Evolutionary conservation across 1,284 basidiomycete species (phyloP).

Genomic region (Sanghuangporus baumii): DNA sequence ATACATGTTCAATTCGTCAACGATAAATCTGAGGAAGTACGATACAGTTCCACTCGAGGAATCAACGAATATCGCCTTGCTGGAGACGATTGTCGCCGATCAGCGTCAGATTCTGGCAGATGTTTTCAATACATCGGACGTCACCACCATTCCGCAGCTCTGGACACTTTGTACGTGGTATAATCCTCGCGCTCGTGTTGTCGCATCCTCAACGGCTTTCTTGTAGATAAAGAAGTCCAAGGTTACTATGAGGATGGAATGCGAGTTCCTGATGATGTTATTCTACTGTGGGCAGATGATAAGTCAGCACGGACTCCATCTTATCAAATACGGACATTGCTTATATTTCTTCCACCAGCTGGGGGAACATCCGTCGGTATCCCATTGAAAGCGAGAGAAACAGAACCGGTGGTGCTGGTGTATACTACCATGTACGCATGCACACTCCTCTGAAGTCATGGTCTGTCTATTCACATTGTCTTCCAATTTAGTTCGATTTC

Average conservation of each 20-base stretch:
- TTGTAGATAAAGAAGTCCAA: conserved; percentile 54
- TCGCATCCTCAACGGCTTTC: conserved; percentile 1
- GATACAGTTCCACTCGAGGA: conserved; percentile 45
- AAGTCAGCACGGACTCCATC: conserved; percentile 34
- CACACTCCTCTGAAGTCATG: neutral
- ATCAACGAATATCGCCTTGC: conserved; percentile 42
- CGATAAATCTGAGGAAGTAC: neutral
- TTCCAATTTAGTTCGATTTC: conserved; percentile 37
- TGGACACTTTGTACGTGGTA: conserved; percentile 52
- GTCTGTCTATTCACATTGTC: neutral
- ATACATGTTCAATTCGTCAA: neutral
- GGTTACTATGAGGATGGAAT: conserved; percentile 61
- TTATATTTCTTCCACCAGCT: conserved; percentile 29
- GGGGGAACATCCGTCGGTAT: conserved; percentile 55
- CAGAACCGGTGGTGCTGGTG: conserved; percentile 57
- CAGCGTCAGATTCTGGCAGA: conserved; percentile 54
- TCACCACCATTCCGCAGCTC: conserved; percentile 53
- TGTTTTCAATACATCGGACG: conserved; percentile 45
- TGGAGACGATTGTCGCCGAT: conserved; percentile 52
- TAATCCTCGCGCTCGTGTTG: neutral
- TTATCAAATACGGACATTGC: neutral
- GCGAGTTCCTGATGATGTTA: conserved; percentile 49
- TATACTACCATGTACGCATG: conserved; percentile 60
- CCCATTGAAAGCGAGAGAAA: conserved; percentile 46
- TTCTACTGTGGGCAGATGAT: conserved; percentile 57